Evolutionary conservation across 2,329 filamentous ascomycete genomes (phyloP).

Genomic region (Phyllachora maydis): DNA sequence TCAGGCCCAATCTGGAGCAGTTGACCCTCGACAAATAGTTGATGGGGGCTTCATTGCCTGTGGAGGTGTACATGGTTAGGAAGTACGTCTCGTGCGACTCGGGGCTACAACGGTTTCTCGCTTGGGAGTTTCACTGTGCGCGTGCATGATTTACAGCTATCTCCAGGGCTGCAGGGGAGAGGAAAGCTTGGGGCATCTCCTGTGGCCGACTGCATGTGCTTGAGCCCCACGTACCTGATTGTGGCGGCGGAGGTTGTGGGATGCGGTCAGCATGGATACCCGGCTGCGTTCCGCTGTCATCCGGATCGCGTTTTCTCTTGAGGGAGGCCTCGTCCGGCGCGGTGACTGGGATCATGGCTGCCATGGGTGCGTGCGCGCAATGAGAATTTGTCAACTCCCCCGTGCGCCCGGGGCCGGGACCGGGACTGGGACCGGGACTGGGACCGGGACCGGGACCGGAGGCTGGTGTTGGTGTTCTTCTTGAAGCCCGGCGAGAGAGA

Average conservation of each 20-base stretch:
- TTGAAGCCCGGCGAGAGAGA: too few relatives aligned
- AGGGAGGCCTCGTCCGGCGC: slow-evolving; percentile 7
- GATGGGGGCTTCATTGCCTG: slow-evolving; percentile 18
- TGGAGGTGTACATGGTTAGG: slow-evolving; percentile 3
- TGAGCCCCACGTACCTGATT: slow-evolving; percentile 22
- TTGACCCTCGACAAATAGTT: slow-evolving; percentile 29
- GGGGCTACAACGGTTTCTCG: too few relatives aligned
- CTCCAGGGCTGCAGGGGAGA: too few relatives aligned
- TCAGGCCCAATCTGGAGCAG: slow-evolving; percentile 22
- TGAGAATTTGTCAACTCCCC: neutral
- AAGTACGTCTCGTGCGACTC: too few relatives aligned
- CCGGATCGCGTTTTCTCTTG: slow-evolving; percentile 26
- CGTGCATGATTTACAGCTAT: too few relatives aligned
- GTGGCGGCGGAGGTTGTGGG: slow-evolving; percentile 20
- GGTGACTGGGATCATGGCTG: neutral
- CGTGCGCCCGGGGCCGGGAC: too few relatives aligned
- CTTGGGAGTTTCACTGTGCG: too few relatives aligned
- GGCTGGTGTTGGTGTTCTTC: too few relatives aligned
- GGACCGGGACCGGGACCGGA: too few relatives aligned
- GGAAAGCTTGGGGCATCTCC: too few relatives aligned
- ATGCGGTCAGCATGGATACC: slow-evolving; percentile 11
- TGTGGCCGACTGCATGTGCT: too few relatives aligned
- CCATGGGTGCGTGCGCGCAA: neutral
- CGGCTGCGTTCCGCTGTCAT: slow-evolving; percentile 18
- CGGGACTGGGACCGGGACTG: too few relatives aligned